These are phyloP conservation scores for Nigrograna mackinnonii DNA, from an alignment of 2,329 filamentous ascomycete species.

Conservation along the genomic window DNA sequence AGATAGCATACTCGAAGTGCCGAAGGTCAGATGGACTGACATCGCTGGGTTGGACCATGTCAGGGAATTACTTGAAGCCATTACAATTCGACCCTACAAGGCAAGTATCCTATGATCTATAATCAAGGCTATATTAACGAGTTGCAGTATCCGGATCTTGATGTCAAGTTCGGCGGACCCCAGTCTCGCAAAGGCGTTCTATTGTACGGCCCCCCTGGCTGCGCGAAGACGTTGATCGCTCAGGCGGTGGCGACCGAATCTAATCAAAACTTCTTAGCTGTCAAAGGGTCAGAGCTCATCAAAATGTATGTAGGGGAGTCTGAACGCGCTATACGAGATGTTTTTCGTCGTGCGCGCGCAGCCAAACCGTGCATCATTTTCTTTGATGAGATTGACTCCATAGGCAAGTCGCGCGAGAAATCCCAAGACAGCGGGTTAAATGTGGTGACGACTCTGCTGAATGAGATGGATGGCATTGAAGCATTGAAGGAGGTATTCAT, in stretches of 20 bases:
- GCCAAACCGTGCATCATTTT: slow-evolving; percentile 92
- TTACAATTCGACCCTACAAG: slow-evolving; percentile 62
- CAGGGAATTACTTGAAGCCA: slow-evolving; percentile 63
- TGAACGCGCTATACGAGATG: slow-evolving; percentile 79
- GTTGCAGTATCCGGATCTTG: slow-evolving; percentile 37
- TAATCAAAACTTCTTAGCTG: slow-evolving; percentile 89
- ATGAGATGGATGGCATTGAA: slow-evolving; percentile 96
- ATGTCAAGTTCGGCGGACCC: slow-evolving; percentile 36
- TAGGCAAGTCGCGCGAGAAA: slow-evolving; percentile 63
- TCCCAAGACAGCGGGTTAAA: slow-evolving; percentile 66
- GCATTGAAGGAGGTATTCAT: slow-evolving; percentile 80
- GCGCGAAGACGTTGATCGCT: slow-evolving; percentile 90
- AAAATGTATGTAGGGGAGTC: slow-evolving; percentile 98
- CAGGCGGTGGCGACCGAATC: slow-evolving; percentile 91
- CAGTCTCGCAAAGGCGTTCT: slow-evolving; percentile 76
- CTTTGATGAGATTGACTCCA: slow-evolving; percentile 94
- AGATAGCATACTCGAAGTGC: slow-evolving; percentile 85
- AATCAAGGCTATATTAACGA: slow-evolving; percentile 11
- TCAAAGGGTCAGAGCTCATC: slow-evolving; percentile 90
- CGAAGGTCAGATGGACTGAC: slow-evolving; percentile 82
- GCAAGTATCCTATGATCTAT: slow-evolving; percentile 34
- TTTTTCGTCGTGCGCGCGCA: slow-evolving; percentile 84
- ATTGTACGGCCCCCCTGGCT: slow-evolving; percentile 90
- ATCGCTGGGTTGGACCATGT: slow-evolving; percentile 83
- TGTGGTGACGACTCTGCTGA: slow-evolving; percentile 85